A percentile compares a stretch with the other conserved stretches of the same genome.
These are phyloP conservation scores for Pseudogymnoascus sp. DNA, from an alignment of 2,329 filamentous ascomycete species.

Conservation along the genomic window DNA sequence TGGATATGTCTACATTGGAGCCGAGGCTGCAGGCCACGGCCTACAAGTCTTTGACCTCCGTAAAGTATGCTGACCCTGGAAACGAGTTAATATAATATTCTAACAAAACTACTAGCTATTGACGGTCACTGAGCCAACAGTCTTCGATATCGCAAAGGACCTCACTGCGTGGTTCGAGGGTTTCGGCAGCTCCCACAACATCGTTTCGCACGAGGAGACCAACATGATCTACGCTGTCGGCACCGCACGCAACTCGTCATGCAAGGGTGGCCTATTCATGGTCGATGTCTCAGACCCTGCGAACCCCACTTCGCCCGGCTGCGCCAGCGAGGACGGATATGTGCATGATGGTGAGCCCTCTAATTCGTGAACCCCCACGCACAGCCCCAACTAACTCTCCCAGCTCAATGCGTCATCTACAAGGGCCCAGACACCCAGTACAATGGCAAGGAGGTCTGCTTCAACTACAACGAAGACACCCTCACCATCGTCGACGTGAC, in stretches of 20 bases:
- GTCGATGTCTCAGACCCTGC: constrained; percentile 40
- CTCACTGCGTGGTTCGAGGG: constrained; percentile 30
- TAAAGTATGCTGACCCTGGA: constrained; percentile 30
- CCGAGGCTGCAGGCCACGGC: constrained; percentile 37
- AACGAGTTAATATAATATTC: neutral
- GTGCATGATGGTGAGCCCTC: constrained; percentile 13
- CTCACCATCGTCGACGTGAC: constrained; percentile 38
- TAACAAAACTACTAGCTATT: neutral
- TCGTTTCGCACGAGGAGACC: constrained; percentile 34
- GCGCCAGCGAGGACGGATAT: constrained; percentile 36
- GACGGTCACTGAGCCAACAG: constrained; percentile 22
- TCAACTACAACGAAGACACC: constrained; percentile 27
- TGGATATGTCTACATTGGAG: constrained; percentile 32
- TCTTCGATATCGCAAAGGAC: constrained; percentile 31
- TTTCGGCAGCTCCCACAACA: constrained; percentile 33
- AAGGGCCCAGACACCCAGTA: constrained; percentile 18
- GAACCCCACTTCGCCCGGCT: constrained; percentile 40
- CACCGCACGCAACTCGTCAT: constrained; percentile 25
- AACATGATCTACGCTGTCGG: constrained; percentile 31
- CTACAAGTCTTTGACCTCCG: constrained; percentile 50
- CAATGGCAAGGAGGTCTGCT: constrained; percentile 17
- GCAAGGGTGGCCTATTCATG: constrained; percentile 40
- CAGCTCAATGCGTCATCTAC: constrained; percentile 15
- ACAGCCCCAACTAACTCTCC: neutral
- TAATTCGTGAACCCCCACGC: neutral